Evolutionary conservation across 2,329 filamentous ascomycete genomes (phyloP), one percentile per base, ranked within the genome.

Genomic region (Aspergillus proliferans): DNA sequence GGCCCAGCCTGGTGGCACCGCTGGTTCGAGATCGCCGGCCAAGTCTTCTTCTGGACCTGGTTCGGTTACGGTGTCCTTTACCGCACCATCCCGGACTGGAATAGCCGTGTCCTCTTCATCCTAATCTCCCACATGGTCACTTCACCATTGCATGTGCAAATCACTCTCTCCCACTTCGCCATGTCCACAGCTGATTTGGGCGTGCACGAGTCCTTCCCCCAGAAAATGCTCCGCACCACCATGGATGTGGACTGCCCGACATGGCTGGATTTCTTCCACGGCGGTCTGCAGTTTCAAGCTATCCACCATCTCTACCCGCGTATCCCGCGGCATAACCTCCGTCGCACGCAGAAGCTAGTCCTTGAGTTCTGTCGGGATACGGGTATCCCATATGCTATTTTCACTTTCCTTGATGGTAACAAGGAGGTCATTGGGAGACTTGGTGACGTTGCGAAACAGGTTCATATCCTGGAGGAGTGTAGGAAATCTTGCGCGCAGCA

Each of bases 101-200:
- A 79, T 69, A 80, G 80, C 53, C 83, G 89, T 15, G 77, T 93
- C 47, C 71, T 80, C 43, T 95, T 88, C 66, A 74, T 95, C 60
- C 75, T 94, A 66, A 71, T 93, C 62, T 91, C 86, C 62, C 88
- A 95, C 64, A 80, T 89, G 63, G 78, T 88, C 22, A 88, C 88
- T 6, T 86, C 87, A 68, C 86, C 89, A 2, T 74, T 95, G 45
- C 90, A 95, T 66, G 80, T 92, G 9, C 90, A 95, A 67, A 95
- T 95, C 65, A 94, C 89, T 0, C 79, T 95, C 15, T 93, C 87
- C 2, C 90, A 95, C 69, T 95, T 94, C 69, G 88, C 88, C 56
- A 95, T 95, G 90, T 92, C 87, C 58, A 95, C 90, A 0, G 80
- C 87, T 9, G 88, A 95, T 60, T 76, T 95, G 10, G 91, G 91